Base-by-base conservation (phyloP, 2,329 filamentous ascomycete genomes). In the Chaetomiaceae sp. region DNA sequence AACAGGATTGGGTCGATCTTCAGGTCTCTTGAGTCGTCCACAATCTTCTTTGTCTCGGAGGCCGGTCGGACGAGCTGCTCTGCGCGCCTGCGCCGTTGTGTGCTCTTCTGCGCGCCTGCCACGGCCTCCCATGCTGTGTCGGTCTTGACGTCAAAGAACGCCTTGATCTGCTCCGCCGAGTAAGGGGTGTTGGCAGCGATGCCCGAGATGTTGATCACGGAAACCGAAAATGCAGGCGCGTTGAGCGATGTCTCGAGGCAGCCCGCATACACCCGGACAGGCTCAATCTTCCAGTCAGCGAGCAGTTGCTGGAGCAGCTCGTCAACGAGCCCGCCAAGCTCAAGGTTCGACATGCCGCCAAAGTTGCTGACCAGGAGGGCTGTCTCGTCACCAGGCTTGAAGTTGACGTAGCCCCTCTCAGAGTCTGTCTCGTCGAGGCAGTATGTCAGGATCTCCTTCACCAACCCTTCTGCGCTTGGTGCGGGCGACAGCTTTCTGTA, bases 171-270 rank as follows among this genome's bases (percentile, higher is more conserved):
- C 1, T 69, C 71, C 31, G 63, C 65, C 0, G 73, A 72, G 63
- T 77, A 78, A 2, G 66, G 57, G 61, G 70, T 74, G 52, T 69
- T 69, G 43, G 61, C 61, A 0, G 76, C 71, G 0, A 74, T 71
- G 0, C 70, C 72, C 0, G 75, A 74, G 34, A 82, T 63, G 63
- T 83, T 86, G 60, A 86, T 68, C 43, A 88, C 59, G 3, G 83
- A 85, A 5, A 88, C 75, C 13, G 81, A 85, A 62, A 88, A 88
- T 0, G 83, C 85, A 0, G 84, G 77, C 0, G 83, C 85, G 57
- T 88, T 87, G 60, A 89, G 74, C 14, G 82, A 86, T 0, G 85
- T 87, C 75, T 87, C 86, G 50, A 84, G 76, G 23, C 79, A 82
- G 1, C 85, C 85, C 0, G 75, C 70, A 45, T 79, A 73, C 45